Percentiles rank a stretch among this genome's conserved stretches.
phyloP scores from a whole-genome alignment of 192 early-diverging fungal species.

The Lobosporangium transversale region DNA sequence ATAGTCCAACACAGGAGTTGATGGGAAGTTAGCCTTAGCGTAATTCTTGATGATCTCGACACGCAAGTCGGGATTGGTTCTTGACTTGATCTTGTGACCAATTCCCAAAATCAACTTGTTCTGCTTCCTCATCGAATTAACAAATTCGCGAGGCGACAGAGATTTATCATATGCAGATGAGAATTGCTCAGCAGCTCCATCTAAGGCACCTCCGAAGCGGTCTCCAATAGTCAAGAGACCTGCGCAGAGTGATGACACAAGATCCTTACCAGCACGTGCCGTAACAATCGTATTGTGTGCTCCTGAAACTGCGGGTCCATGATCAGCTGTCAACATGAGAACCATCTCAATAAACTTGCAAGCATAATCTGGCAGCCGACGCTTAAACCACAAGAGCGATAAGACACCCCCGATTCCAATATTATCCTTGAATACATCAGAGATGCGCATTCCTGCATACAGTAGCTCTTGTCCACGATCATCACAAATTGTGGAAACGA shows the following conservation, averaged over 20 bases:
- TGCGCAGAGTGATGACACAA: conserved; percentile 93
- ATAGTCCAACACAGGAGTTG: conserved; percentile 90
- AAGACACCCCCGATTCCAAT: conserved; percentile 98
- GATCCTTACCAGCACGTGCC: conserved; percentile 96
- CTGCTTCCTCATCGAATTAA: conserved; percentile 92
- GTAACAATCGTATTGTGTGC: conserved; percentile 92
- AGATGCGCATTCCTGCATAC: conserved; percentile 98
- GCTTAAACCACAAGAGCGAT: conserved; percentile 98
- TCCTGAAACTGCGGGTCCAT: conserved; percentile 96
- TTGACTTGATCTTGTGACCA: conserved; percentile 99
- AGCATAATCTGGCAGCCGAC: conserved; percentile 93
- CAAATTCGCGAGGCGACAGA: conserved; percentile 93
- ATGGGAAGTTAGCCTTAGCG: conserved; percentile 87
- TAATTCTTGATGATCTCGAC: conserved; percentile 96
- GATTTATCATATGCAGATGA: conserved; percentile 92
- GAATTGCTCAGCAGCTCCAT: conserved; percentile 95
- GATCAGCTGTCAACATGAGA: conserved; percentile 98
- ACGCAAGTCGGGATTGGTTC: conserved; percentile 98
- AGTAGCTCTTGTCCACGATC: conserved; percentile 99
- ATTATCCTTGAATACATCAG: conserved; percentile 98
- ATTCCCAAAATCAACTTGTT: conserved; percentile 99
- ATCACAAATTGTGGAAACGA: conserved; percentile 98
- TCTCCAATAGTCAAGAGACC: conserved; percentile 98
- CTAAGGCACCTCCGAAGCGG: conserved; percentile 96
- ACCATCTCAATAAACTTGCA: conserved; percentile 99